These are phyloP conservation scores for Euphrasia arctica DNA, from an alignment of 305 asterid genomes.

Conservation along the genomic window DNA sequence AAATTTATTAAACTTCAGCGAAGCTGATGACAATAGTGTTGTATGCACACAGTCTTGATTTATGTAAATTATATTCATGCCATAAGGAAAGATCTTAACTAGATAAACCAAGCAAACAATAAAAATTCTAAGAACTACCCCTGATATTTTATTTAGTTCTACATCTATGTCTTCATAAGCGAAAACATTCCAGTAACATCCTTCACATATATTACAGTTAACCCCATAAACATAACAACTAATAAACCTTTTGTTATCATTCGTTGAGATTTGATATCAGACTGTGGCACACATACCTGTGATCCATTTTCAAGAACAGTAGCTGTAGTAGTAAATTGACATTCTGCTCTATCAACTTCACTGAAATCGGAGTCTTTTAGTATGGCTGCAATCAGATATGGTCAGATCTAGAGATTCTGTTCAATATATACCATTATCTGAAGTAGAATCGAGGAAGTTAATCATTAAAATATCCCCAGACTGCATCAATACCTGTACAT, in stretches of 20 bases:
- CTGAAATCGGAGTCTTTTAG: conserved; percentile 82
- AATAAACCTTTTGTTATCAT: neutral
- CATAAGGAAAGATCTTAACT: no score
- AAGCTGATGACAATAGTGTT: neutral
- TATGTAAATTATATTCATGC: no score
- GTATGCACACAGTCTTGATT: neutral
- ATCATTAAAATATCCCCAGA: neutral
- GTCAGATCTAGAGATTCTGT: conserved; percentile 7
- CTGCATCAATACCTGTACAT: conserved; percentile 58
- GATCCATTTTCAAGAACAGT: conserved; percentile 88
- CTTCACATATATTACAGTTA: no score
- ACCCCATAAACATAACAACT: no score
- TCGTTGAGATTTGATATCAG: conserved; percentile 10
- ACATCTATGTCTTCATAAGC: no score
- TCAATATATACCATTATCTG: conserved; percentile 5
- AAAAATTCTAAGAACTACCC: no score
- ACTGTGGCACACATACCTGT: conserved; percentile 53
- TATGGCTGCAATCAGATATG: conserved; percentile 62
- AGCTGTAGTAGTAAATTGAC: conserved; percentile 91
- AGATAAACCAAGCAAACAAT: no score
- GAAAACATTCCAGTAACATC: no score
- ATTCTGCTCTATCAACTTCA: conserved; percentile 95
- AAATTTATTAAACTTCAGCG: no score
- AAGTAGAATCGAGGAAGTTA: conserved; percentile 6
- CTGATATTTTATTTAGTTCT: no score